A percentile compares a stretch with the other conserved stretches of the same genome.
phyloP scores from a whole-genome alignment of 2,329 filamentous ascomycete species.

The Fonsecaea pugnacius region DNA sequence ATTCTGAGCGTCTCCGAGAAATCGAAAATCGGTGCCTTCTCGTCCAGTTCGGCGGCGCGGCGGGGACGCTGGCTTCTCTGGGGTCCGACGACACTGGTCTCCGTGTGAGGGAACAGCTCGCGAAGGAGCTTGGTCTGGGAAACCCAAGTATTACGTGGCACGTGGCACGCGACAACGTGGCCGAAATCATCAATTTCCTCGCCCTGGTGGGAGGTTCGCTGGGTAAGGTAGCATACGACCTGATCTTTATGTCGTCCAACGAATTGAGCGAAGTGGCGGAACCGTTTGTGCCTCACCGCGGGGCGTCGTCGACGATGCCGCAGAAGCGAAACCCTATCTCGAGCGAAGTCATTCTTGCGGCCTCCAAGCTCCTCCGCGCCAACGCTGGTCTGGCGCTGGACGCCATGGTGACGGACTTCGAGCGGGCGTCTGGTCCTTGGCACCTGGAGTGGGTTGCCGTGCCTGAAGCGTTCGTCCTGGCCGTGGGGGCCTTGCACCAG shows the following conservation, averaged over 20 bases:
- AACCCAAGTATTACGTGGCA: slow-evolving; percentile 64
- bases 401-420: slow-evolving; percentile 63
- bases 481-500: slow-evolving; percentile 59
- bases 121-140: slow-evolving; percentile 52
- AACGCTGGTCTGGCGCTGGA: slow-evolving; percentile 60
- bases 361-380: slow-evolving; percentile 58
- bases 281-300: slow-evolving; percentile 60
- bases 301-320: slow-evolving; percentile 62
- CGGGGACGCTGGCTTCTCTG: slow-evolving; percentile 60
- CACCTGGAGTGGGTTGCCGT: slow-evolving; percentile 64
- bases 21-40: slow-evolving; percentile 54
- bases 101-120: slow-evolving; percentile 55
- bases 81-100: slow-evolving; percentile 55
- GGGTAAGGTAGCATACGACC: slow-evolving; percentile 61
- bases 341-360: slow-evolving; percentile 60
- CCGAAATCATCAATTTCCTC: slow-evolving; percentile 59
- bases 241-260: slow-evolving; percentile 63
- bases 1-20: slow-evolving; percentile 54
- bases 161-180: slow-evolving; percentile 59
- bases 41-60: slow-evolving; percentile 63
- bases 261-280: slow-evolving; percentile 61
- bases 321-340: slow-evolving; percentile 65
- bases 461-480: slow-evolving; percentile 59
- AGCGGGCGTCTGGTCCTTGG: slow-evolving; percentile 63
- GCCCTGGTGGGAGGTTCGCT: slow-evolving; percentile 59